These are phyloP conservation scores for Colletotrichum orchidophilum DNA, from an alignment of 2,329 filamentous ascomycete genomes.

Conservation along the genomic window DNA sequence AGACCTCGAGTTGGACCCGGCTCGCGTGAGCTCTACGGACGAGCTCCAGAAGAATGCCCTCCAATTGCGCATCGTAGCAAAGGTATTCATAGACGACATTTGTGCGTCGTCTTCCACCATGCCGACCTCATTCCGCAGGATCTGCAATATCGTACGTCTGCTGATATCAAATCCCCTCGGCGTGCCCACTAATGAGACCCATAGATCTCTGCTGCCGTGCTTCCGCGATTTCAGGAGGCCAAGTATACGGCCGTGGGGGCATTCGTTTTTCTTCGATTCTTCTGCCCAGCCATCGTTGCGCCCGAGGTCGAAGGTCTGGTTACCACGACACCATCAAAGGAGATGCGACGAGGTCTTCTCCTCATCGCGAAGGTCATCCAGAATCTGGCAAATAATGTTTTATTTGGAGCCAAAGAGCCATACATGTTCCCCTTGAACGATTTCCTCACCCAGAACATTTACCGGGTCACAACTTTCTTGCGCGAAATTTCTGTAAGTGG, in stretches of 20 bases:
- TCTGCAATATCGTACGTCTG: constrained; percentile 69
- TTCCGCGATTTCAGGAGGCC: constrained; percentile 71
- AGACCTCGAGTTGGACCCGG: constrained; percentile 74
- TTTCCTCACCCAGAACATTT: constrained; percentile 75
- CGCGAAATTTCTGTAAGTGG: constrained; percentile 70
- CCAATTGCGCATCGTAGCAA: constrained; percentile 73
- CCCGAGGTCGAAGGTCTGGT: constrained; percentile 75
- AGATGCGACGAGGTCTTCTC: constrained; percentile 73
- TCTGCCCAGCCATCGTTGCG: constrained; percentile 77
- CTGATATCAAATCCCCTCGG: background rate
- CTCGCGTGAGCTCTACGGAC: constrained; percentile 66
- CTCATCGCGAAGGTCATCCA: constrained; percentile 78
- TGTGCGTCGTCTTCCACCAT: constrained; percentile 70
- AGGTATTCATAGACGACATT: constrained; percentile 77
- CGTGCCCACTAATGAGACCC: constrained; percentile 25
- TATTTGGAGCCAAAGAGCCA: constrained; percentile 76
- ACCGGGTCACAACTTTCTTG: constrained; percentile 72
- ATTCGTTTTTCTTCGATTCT: constrained; percentile 77
- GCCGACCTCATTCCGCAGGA: constrained; percentile 71
- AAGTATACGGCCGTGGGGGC: constrained; percentile 78
- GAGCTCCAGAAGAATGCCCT: constrained; percentile 73
- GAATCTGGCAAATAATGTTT: constrained; percentile 76
- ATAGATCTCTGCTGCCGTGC: constrained; percentile 70
- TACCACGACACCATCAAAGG: constrained; percentile 67
- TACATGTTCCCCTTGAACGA: constrained; percentile 79